Conservation (phyloP, 768 basidiomycete species). For the Boletus tylopilopsis region DNA sequence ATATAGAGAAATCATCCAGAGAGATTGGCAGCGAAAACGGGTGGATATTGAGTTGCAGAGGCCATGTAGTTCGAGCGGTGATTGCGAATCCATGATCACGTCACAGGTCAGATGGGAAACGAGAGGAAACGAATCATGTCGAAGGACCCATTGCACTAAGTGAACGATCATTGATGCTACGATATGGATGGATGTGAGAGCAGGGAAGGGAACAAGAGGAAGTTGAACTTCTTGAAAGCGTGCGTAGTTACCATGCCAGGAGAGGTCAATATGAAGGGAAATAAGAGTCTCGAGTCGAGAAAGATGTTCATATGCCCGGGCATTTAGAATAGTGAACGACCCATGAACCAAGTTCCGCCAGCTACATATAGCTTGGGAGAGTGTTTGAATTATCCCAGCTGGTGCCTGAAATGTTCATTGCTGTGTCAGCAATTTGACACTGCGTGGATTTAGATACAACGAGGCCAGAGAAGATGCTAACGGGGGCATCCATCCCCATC, state of each 20-base stretch:
- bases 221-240: not conserved
- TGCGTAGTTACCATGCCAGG: not conserved
- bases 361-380: not conserved
- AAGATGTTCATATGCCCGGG: not conserved
- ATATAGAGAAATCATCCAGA: not conserved
- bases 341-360: not conserved
- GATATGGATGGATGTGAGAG: not conserved
- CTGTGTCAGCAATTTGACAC: not conserved
- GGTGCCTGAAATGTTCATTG: not conserved
- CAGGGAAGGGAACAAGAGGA: not conserved
- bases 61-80: not conserved
- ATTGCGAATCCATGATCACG: not conserved
- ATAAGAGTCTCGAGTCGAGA: not conserved
- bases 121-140: not conserved
- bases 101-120: not conserved
- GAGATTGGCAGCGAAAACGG: not conserved
- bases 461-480: not conserved
- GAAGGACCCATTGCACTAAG: not conserved
- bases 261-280: not conserved
- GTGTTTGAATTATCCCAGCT: not conserved
- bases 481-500: not conserved
- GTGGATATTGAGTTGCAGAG: not conserved
- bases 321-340: not conserved
- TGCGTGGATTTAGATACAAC: not conserved
- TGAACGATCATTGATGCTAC: not conserved